Base-by-base conservation (phyloP, 495 filamentous ascomycete genomes). In the Penicillium cinerascens region DNA sequence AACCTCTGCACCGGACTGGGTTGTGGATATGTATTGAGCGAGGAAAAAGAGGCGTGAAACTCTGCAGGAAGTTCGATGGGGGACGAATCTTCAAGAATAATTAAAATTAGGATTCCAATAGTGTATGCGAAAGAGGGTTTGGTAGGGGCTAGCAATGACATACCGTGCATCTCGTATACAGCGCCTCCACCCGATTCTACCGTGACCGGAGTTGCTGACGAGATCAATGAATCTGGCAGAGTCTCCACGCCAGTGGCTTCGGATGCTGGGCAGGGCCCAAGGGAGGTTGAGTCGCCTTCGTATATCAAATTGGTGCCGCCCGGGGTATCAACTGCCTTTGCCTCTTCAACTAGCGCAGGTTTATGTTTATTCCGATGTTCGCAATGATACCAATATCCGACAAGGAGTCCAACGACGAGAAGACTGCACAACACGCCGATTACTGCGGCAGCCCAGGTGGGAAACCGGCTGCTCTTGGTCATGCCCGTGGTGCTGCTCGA, bases 351-450 rank as follows among this genome's bases (percentile, higher is more conserved):
- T 44, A 36, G 36, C 7, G 8, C 20, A 13, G 11, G 17, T 3
- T 59, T 20, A 23, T 42, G 40, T 26, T 25, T 25, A 15, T 27
- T 50, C 25, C 78, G 72, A 4, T 77, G 75, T 11, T 82, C 72
- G 52, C 74, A 86, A 11, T 86, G 71, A 3, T 87, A 63, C 44
- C 83, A 73, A 15, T 68, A 66, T 4, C 76, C 76, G 17, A 77
- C 76, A 17, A 84, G 71, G 27, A 87, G 61, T 2, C 77, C 79
- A 26, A 88, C 50, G 44, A 83, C 72, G 36, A 87, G 66, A 1
- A 89, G 70, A 8, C 85, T 85, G 1, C 85, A 68, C 1, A 89
- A 76, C 4, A 86, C 83, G 4, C 85, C 87, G 16, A 91, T 72
- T 2, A 89, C 78, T 2, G 85, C 83, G 0, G 76, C 79, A 1